Percentiles rank a stretch among this genome's conserved stretches.
These are phyloP conservation scores for Chlamydomonas sp. DNA, from an alignment of 139 green algal species.

Conservation along the genomic window DNA sequence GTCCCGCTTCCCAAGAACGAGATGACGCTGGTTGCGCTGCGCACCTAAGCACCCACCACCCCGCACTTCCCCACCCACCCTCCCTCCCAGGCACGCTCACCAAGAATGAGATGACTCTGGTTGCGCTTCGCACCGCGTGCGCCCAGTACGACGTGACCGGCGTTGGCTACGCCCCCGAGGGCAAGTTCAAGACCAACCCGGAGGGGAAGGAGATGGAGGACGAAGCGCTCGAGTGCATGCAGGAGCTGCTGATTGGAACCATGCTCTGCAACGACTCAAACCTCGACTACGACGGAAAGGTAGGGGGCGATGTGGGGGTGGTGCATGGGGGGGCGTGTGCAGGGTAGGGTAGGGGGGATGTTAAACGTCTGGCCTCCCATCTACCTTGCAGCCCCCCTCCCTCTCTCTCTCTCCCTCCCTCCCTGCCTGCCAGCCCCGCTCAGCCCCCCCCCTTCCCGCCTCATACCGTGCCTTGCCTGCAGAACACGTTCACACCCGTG, in stretches of 20 bases:
- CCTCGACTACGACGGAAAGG: conserved; percentile 3
- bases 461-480: too few species aligned
- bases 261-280: conserved; percentile 38
- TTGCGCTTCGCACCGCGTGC: conserved; percentile 15
- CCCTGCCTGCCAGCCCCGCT: neutral
- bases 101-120: conserved; percentile 69
- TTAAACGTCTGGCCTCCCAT: too few species aligned
- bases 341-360: too few species aligned
- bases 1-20: conserved; percentile 29
- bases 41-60: neutral
- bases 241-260: conserved; percentile 17
- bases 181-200: conserved; percentile 13
- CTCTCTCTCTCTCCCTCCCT: neutral
- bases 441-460: neutral
- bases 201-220: too few species aligned
- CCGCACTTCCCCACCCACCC: too few species aligned
- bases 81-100: conserved; percentile 53
- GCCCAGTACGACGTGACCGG: conserved; percentile 23
- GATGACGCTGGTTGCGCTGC: conserved; percentile 22
- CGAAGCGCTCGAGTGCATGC: neutral
- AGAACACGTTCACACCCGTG: conserved; percentile 14
- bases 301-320: too few species aligned
- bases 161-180: conserved; percentile 36
- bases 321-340: too few species aligned
- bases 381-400: neutral